Base-by-base conservation (phyloP, 257 asterid species). In the Ajuga chamaepitys region DNA sequence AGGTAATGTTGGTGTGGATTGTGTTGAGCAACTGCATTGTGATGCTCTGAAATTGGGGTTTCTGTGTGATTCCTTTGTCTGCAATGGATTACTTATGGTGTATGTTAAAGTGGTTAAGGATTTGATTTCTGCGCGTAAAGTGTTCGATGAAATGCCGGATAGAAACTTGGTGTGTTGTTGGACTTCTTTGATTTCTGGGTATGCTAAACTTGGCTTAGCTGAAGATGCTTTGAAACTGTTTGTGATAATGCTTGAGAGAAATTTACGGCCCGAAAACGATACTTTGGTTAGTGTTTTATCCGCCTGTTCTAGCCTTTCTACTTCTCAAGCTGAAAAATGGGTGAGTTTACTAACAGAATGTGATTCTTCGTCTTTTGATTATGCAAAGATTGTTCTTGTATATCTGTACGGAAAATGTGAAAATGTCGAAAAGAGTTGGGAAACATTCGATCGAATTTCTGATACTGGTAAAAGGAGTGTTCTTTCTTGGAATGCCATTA, bases 101-200 rank as follows among this genome's bases (percentile, higher is more conserved):
- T 85, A 87, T 35, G 88, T 68, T 5, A 83, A 55, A 62, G 71
- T 46, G 25, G 67, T 66, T 12, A 79, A 62, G 82, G 86, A 87
- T 66, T 76, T 89, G 42, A 40, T 7, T 1, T 79, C 75, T 4
- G 95, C 95, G 3, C 84, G 71, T 41, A 74, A 78, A 24, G 60
- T 87, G 80, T 89, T 89, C 54, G 95, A 85, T 66, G 91, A 87
- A 80, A 87, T 87, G 89, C 77, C 88, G 11, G 81, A 80, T 0
- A 75, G 74, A 62, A 67, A 55, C 45, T 55, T 63, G 68, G 81
- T 83, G 53, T 63, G 65, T 77, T 78, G 85, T 64, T 89, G 95
- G 97, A 85, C 95, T 48, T 66, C 76, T 80, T 74, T 87, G 88
- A 83, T 89, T 72, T 79, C 83, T 26, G 95, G 91, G 64, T 85